A percentile compares a stretch with the other conserved stretches of the same genome.
Evolutionary conservation across 1,284 basidiomycete species (phyloP).

Genomic region (Ganoderma multipileum): DNA sequence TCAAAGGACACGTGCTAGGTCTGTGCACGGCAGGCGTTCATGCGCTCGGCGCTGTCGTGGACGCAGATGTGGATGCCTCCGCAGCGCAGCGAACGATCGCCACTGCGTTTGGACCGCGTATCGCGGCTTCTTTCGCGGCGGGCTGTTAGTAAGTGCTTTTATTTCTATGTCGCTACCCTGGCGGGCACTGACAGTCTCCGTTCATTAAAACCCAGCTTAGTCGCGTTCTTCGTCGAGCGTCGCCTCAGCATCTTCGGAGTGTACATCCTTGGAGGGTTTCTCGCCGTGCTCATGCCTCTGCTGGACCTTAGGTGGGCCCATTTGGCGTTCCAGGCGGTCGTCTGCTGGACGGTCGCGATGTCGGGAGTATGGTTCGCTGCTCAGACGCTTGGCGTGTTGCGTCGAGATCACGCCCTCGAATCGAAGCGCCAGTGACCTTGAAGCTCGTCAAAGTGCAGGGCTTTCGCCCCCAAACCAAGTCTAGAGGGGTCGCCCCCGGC

Average conservation of each 20-base stretch:
- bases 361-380: constrained; percentile 21
- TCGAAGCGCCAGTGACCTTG: background rate
- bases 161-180: background rate
- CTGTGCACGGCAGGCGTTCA: constrained; percentile 25
- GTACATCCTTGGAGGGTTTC: constrained; percentile 23
- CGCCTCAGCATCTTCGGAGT: constrained; percentile 20
- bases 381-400: background rate
- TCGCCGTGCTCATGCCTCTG: constrained; percentile 4
- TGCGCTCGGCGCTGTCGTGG: constrained; percentile 24
- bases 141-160: constrained; percentile 14
- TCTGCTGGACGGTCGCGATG: constrained; percentile 24
- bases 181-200: background rate
- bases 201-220: constrained; percentile 10
- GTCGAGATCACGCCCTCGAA: background rate
- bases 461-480: background rate
- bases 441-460: background rate
- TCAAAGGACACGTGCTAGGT: constrained; percentile 20
- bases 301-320: constrained; percentile 7
- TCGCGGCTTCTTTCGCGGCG: constrained; percentile 16
- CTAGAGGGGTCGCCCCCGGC: background rate
- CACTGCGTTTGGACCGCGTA: constrained; percentile 15
- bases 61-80: constrained; percentile 19
- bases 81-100: constrained; percentile 26
- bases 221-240: constrained; percentile 19
- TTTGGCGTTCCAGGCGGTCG: constrained; percentile 18